phyloP scores from a whole-genome alignment of 169 alveolate species.

The Hammondia hammondi region DNA sequence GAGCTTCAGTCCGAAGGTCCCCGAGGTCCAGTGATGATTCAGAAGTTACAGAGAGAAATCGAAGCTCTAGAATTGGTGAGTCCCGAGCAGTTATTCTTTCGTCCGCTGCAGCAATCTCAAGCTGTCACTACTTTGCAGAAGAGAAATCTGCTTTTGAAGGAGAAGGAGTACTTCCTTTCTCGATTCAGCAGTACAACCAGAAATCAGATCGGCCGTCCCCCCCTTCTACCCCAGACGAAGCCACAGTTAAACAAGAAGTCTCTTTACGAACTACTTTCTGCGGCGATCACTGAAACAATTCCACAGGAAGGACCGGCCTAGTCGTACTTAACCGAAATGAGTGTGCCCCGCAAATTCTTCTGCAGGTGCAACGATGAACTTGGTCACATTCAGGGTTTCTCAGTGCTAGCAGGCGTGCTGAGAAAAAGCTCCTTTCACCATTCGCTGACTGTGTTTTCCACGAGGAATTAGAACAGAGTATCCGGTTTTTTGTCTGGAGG shows the following conservation, averaged over 20 bases:
- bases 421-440: no score
- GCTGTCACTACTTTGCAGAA: neutral
- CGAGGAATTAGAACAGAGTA: no score
- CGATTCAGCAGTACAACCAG: neutral
- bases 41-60: neutral
- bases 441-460: no score
- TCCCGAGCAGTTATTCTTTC: neutral
- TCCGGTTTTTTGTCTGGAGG: no score
- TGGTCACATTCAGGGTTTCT: no score
- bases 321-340: no score
- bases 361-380: no score
- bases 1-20: neutral
- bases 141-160: neutral
- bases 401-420: no score
- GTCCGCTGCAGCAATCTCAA: neutral
- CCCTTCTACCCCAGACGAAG: neutral
- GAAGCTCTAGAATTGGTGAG: constrained; percentile 1
- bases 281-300: neutral
- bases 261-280: neutral
- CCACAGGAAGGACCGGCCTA: neutral
- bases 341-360: no score
- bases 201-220: neutral
- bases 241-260: neutral
- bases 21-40: neutral
- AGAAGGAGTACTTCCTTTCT: neutral